Percentiles rank a stretch among this genome's conserved stretches.
These are phyloP conservation scores for Rhododendron ferrugineum DNA, from an alignment of 148 eudicot genomes.

Conservation along the genomic window DNA sequence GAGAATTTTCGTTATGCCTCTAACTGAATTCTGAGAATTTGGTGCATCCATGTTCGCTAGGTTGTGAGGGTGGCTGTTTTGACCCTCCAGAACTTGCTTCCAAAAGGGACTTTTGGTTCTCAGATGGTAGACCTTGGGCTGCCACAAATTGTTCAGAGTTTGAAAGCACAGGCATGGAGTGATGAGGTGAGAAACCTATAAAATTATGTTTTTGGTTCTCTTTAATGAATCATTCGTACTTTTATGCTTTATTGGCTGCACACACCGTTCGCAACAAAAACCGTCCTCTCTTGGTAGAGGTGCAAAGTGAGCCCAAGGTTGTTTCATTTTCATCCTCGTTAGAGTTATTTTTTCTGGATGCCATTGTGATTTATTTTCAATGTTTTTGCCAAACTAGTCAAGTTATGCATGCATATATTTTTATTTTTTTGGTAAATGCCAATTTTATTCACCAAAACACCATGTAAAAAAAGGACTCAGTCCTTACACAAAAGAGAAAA, in stretches of 20 bases:
- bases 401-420: too few relatives aligned
- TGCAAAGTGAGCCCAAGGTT: neutral
- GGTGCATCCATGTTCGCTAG: conserved; percentile 24
- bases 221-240: too few relatives aligned
- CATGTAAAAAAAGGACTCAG: too few relatives aligned
- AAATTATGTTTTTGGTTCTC: neutral
- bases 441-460: too few relatives aligned
- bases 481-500: too few relatives aligned
- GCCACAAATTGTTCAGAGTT: conserved; percentile 79
- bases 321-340: neutral
- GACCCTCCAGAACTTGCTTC: conserved; percentile 86
- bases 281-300: neutral
- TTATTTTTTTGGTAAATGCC: too few relatives aligned
- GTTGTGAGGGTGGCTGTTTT: conserved; percentile 85
- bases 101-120: conserved; percentile 77
- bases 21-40: neutral
- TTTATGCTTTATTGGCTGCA: neutral
- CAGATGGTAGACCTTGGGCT: conserved; percentile 90
- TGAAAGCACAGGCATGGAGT: conserved; percentile 97
- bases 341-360: neutral
- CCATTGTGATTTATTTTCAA: neutral
- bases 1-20: neutral
- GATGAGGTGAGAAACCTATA: conserved; percentile 67
- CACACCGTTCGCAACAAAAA: neutral
- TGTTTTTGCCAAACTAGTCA: neutral